These are phyloP conservation scores for Geranium rotundifolium DNA, from an alignment of 345 rosid genomes.

Conservation along the genomic window DNA sequence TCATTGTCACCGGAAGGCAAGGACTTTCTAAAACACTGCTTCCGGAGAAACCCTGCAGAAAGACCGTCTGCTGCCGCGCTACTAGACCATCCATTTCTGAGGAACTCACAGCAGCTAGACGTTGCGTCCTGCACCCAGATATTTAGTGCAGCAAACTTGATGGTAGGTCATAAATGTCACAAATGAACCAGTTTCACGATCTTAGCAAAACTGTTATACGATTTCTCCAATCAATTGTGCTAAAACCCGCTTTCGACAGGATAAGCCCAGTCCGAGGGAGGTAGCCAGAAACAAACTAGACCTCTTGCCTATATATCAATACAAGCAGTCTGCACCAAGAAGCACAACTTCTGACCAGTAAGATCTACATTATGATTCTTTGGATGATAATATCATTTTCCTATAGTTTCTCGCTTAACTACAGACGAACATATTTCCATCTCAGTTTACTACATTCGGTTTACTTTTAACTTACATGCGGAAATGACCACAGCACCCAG, in stretches of 20 bases:
- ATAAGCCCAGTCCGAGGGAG: too few relatives aligned
- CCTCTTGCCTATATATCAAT: too few relatives aligned
- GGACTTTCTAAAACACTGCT: slow-evolving; percentile 74
- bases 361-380: too few relatives aligned
- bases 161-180: slow-evolving; percentile 24
- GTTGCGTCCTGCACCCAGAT: slow-evolving; percentile 21
- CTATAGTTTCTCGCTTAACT: too few relatives aligned
- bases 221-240: neutral
- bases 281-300: too few relatives aligned
- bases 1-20: slow-evolving; percentile 72
- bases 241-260: slow-evolving; percentile 5
- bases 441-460: too few relatives aligned
- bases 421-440: too few relatives aligned
- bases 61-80: slow-evolving; percentile 64
- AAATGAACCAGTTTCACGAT: neutral
- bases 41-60: slow-evolving; percentile 80
- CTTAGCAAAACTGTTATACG: neutral
- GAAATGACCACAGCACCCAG: too few relatives aligned
- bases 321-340: too few relatives aligned
- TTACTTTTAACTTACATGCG: too few relatives aligned
- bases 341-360: too few relatives aligned
- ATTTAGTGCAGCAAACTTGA: slow-evolving; percentile 32
- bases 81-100: slow-evolving; percentile 68
- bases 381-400: too few relatives aligned
- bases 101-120: slow-evolving; percentile 29